Base-by-base conservation (phyloP, 768 basidiomycete species). In the Boletus sp. region DNA sequence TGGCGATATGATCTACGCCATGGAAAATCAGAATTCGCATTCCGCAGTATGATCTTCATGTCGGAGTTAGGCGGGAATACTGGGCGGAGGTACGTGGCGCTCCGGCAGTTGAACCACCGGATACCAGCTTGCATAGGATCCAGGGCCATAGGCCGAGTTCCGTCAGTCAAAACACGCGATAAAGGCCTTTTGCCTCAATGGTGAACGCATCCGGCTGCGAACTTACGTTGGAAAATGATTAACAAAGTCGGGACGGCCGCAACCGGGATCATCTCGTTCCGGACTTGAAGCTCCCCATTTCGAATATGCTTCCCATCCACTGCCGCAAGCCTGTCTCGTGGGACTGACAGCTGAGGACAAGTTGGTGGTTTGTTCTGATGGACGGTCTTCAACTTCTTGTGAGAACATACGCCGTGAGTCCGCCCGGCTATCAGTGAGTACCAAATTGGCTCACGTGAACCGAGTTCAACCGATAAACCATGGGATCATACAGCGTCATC, bases 1-100 rank as follows among this genome's bases (percentile, higher is more conserved):
- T n/a, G n/a, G n/a, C n/a, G n/a, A n/a, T n/a, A 48, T 37, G 64
- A 66, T 65, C 52, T 58, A 18, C 64, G 15, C 35, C 12, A 53
- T 7, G 32, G 64, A 47, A 64, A 37, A 56, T 62, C 56, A 32
- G 32, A 51, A 41, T 47, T 36, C 62, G 48, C 33, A 50, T 33
- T 46, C 24, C 42, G 37, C 14, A 11, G 17, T n/a, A n/a, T 28
- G 45, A 62, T 55, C 51, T 54, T 52, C 50, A 42, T 4, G 12
- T 45, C 48, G 59, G 63, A 11, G 36, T 39, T 58, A 47, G 47
- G 49, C 54, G 64, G 52, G 15, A 35, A 57, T 48, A 32, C 3
- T n/a, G 32, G 8, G 20, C 9, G 36, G 29, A 12, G 40, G 17
- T 42, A 28, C 37, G 56, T 59, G 60, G 60, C 52, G 17, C 20